Conservation (phyloP, 768 basidiomycete species). For the Auricularia sp. region DNA sequence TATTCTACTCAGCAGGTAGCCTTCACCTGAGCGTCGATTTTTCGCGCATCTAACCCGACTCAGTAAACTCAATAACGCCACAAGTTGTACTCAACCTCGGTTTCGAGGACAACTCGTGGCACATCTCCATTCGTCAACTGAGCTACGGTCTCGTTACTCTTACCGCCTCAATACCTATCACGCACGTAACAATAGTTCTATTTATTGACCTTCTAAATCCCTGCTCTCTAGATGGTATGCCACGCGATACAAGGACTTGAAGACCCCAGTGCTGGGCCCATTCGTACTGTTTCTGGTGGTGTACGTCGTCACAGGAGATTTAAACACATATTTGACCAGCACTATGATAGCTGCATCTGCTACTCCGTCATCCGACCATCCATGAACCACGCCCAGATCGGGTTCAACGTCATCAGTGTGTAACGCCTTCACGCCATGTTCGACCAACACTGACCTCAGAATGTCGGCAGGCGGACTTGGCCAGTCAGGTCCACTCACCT, state of each 20-base stretch:
- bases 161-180: constrained; percentile 4
- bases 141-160: neutral
- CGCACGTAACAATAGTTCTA: neutral
- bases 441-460: neutral
- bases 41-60: neutral
- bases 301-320: neutral
- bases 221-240: constrained; percentile 2
- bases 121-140: constrained; percentile 8
- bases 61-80: constrained; percentile 2
- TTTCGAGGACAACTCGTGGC: constrained; percentile 7
- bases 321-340: neutral
- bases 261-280: constrained; percentile 6
- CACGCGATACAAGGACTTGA: constrained; percentile 7
- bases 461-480: neutral
- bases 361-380: constrained; percentile 5
- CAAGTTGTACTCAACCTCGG: constrained; percentile 10
- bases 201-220: neutral
- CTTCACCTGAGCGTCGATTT: too few species aligned
- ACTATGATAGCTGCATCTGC: constrained; percentile 1
- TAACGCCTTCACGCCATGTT: neutral
- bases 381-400: constrained; percentile 5
- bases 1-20: neutral
- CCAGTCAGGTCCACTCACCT: constrained; percentile 8
- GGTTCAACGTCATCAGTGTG: constrained; percentile 4
- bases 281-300: constrained; percentile 9